These are phyloP conservation scores for Aureococcus anophagefferens DNA, from an alignment of 108 stramenopile species.

Conservation along the genomic window DNA sequence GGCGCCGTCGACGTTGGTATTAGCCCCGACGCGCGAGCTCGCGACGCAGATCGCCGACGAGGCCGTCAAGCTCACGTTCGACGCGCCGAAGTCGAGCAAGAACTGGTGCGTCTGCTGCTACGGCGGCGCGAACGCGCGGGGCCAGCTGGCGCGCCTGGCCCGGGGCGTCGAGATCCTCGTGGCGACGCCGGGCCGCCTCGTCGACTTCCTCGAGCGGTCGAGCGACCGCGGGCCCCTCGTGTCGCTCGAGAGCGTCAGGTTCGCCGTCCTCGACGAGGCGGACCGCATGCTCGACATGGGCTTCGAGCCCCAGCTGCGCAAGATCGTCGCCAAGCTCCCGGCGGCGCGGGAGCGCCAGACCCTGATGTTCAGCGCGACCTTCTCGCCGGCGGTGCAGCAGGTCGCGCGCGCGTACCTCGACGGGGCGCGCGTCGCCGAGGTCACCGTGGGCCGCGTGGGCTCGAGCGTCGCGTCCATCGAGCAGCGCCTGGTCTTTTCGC, in stretches of 20 bases:
- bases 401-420: constrained; percentile 51
- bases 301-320: constrained; percentile 63
- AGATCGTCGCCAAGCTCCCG: constrained; percentile 51
- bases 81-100: constrained; percentile 68
- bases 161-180: constrained; percentile 76
- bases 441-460: constrained; percentile 28
- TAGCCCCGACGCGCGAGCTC: constrained; percentile 97
- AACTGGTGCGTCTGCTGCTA: constrained; percentile 82
- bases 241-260: constrained; percentile 64
- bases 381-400: constrained; percentile 82
- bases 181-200: constrained; percentile 95
- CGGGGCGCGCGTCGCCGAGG: constrained; percentile 30
- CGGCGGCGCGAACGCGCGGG: constrained; percentile 66
- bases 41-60: constrained; percentile 94
- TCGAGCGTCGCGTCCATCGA: constrained; percentile 37
- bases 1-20: constrained; percentile 56
- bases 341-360: constrained; percentile 72
- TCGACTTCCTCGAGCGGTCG: constrained; percentile 78
- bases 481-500: constrained; percentile 37
- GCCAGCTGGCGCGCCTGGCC: constrained; percentile 47
- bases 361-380: constrained; percentile 95
- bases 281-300: constrained; percentile 99
- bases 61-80: constrained; percentile 80
- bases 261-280: constrained; percentile 93
- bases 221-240: constrained; percentile 64